Evolutionary conservation across 148 eudicot genomes (phyloP).

Genomic region (Silene conica): DNA sequence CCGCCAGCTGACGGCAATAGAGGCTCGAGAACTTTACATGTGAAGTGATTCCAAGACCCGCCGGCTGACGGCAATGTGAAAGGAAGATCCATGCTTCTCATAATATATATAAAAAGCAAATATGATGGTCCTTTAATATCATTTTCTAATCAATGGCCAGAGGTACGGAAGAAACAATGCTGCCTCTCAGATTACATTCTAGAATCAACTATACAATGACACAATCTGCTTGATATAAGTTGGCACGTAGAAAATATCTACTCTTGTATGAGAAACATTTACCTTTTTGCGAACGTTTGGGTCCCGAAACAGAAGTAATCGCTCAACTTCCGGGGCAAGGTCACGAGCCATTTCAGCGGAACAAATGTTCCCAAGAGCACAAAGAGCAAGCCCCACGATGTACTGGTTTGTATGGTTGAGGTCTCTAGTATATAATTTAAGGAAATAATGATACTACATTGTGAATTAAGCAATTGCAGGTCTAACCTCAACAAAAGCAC

Average conservation of each 20-base stretch:
- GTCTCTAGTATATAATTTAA: slow-evolving; percentile 71
- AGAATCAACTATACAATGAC: background rate
- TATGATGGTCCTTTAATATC: background rate
- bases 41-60: background rate
- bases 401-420: slow-evolving; percentile 93
- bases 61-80: background rate
- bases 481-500: too few relatives aligned
- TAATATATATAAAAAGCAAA: background rate
- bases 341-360: slow-evolving; percentile 99
- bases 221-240: background rate
- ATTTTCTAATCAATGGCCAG: background rate
- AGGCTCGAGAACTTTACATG: background rate
- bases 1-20: background rate
- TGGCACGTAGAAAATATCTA: background rate
- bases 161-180: background rate
- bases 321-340: slow-evolving; percentile 95
- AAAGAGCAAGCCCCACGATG: slow-evolving; percentile 98
- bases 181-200: background rate
- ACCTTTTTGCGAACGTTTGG: slow-evolving; percentile 98
- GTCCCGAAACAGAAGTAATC: slow-evolving; percentile 91
- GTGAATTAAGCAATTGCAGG: background rate
- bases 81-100: background rate
- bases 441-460: slow-evolving; percentile 24
- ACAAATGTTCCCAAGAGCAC: slow-evolving; percentile 97
- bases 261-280: slow-evolving; percentile 17